phyloP scores from a whole-genome alignment of 2,329 filamentous ascomycete species.

The Apiospora arundinis region DNA sequence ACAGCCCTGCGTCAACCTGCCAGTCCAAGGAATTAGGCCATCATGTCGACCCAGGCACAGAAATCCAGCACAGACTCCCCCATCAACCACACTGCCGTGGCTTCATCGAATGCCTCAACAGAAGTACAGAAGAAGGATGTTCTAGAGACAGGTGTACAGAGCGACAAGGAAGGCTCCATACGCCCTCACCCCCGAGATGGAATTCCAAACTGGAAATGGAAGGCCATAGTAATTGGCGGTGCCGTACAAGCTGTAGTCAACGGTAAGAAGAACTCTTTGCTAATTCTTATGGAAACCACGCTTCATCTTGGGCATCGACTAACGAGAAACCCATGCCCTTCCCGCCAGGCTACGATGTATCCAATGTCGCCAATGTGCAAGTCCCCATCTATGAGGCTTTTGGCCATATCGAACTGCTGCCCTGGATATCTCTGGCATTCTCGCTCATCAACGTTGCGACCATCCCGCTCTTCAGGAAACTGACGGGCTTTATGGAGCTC shows the following conservation, averaged over 20 bases:
- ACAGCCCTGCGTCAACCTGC: neutral
- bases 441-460: constrained; percentile 42
- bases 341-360: constrained; percentile 47
- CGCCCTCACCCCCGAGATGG: constrained; percentile 21
- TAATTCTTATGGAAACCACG: neutral
- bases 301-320: neutral
- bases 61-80: neutral
- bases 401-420: constrained; percentile 44
- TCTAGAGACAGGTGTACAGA: neutral
- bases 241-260: constrained; percentile 32
- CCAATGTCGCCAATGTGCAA: constrained; percentile 61
- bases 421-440: constrained; percentile 48
- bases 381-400: constrained; percentile 61
- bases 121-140: neutral
- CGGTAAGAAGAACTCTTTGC: constrained; percentile 25
- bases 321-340: neutral
- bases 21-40: neutral
- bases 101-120: neutral
- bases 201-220: constrained; percentile 32
- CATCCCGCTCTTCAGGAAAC: constrained; percentile 42
- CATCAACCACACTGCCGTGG: neutral
- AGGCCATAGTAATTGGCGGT: constrained; percentile 29
- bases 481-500: constrained; percentile 42
- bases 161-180: constrained; percentile 1
- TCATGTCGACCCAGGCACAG: neutral